A percentile compares a stretch with the other conserved stretches of the same genome.
Conservation (phyloP, 331 rosid genomes). For the Ulmus americana region DNA sequence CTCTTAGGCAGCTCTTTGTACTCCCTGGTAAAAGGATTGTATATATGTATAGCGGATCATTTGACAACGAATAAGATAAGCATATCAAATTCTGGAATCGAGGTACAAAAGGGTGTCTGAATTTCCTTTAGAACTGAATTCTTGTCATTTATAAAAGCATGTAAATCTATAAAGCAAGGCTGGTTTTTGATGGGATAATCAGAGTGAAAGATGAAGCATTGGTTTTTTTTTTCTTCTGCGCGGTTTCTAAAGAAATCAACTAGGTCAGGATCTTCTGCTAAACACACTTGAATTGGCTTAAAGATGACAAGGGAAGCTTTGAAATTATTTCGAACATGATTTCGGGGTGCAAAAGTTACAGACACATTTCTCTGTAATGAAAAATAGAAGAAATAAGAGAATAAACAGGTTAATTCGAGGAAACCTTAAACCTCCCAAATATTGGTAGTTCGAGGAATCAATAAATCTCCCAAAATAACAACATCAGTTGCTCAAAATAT, state of each 20-base stretch:
- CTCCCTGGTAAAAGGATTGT: constrained; percentile 1
- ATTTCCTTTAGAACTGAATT: constrained; percentile 15
- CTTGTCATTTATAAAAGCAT: background rate
- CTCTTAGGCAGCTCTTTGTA: constrained; percentile 24
- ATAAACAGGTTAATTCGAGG: too few species aligned
- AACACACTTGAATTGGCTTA: constrained; percentile 28
- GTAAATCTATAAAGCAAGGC: constrained; percentile 22
- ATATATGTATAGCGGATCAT: constrained; percentile 36
- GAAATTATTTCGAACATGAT: constrained; percentile 21
- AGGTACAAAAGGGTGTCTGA: constrained; percentile 22
- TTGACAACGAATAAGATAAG: constrained; percentile 25
- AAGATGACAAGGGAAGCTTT: constrained; percentile 34
- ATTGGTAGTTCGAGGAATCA: too few species aligned
- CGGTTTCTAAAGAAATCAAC: background rate
- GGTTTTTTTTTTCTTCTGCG: constrained; percentile 2
- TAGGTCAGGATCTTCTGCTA: constrained; percentile 19
- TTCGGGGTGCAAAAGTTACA: background rate
- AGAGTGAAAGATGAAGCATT: constrained; percentile 40
- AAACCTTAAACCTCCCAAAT: too few species aligned
- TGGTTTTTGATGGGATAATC: constrained; percentile 37
- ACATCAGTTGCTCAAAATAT: too few species aligned
- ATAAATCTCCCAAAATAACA: too few species aligned
- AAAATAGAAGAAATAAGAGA: too few species aligned
- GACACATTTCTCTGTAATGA: too few species aligned
- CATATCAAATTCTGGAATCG: constrained; percentile 34